Base-by-base conservation (phyloP, 176 grass and related monocot genomes). In the Aechmea fasciata region DNA sequence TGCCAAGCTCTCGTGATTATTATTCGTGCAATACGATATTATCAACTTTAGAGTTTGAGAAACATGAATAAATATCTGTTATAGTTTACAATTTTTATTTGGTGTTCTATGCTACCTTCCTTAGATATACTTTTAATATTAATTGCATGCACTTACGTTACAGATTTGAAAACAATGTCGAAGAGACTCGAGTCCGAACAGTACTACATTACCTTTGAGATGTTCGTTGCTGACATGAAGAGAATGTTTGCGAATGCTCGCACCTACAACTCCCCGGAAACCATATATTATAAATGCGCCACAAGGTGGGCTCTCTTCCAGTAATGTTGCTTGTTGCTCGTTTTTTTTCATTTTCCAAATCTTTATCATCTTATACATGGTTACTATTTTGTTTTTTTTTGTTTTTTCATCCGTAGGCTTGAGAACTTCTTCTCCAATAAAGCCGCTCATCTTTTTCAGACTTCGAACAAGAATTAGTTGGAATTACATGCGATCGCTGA, bases 171-270 rank as follows among this genome's bases (percentile, higher is more conserved):
- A 51, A 99, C 95, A 18, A 90, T 99, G 90, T 86, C 70, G 17
- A 99, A 75, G 81, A 85, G 95, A 80, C 67, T 99, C 1, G 90
- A 99, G 13, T 94, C 95, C 4, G 95, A 94, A 47, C 84, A 90
- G 80, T 99, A 99, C 75, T 99, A 99, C 67, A 82, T 99, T 66
- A 99, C 95, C 70, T 83, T 99, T 63, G 90, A 99, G 82, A 99
- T 99, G 95, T 99, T 99, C 70, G 82, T 90, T 71, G 89, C 95
- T 1, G 95, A 99, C 67, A 79, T 84, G 71, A 90, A 87, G 72
- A 85, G 95, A 86, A 99, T 99, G 95, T 84, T 89, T 65, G 48
- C 19, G 71, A 99, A 99, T 74, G 95, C 95, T 9, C 88, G 80
- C 64, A 99, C 95, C 20, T 99, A 99, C 71, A 99, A 99, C 69